phyloP scores from a whole-genome alignment of 2,329 filamentous ascomycete species.

The Fonsecaea nubica region DNA sequence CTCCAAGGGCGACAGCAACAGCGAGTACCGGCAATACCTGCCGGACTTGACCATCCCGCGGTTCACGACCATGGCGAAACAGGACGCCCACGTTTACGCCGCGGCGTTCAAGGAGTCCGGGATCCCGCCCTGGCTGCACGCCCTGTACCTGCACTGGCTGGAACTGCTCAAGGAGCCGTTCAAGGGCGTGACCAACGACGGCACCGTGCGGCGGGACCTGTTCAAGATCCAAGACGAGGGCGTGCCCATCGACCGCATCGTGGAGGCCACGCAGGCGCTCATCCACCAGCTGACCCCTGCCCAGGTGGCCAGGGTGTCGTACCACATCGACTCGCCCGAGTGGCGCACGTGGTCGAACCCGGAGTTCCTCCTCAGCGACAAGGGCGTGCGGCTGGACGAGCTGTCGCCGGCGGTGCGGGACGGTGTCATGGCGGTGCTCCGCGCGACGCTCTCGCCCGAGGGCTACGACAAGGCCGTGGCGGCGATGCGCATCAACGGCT shows the following conservation, averaged over 20 bases:
- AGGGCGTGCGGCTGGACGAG: conserved; percentile 74
- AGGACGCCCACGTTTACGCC: conserved; percentile 69
- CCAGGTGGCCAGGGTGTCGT: conserved; percentile 58
- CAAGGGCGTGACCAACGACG: conserved; percentile 73
- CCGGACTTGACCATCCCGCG: conserved; percentile 67
- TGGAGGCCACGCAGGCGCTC: conserved; percentile 57
- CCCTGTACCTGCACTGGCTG: conserved; percentile 65
- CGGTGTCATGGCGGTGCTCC: conserved; percentile 63
- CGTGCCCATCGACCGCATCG: conserved; percentile 65
- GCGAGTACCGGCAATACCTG: conserved; percentile 63
- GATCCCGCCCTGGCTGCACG: conserved; percentile 71
- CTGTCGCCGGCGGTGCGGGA: conserved; percentile 53
- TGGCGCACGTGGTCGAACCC: conserved; percentile 77
- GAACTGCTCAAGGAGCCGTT: conserved; percentile 68
- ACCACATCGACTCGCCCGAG: conserved; percentile 72
- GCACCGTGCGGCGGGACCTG: conserved; percentile 60
- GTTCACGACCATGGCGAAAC: conserved; percentile 68
- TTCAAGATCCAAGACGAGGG: conserved; percentile 69
- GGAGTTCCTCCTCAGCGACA: conserved; percentile 72
- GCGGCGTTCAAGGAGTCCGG: conserved; percentile 64
- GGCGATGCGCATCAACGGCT: conserved; percentile 77
- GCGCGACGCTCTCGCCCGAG: conserved; percentile 68
- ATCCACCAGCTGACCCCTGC: conserved; percentile 55
- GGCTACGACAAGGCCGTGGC: conserved; percentile 73
- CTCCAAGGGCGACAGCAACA: conserved; percentile 12